Evolutionary conservation across 108 stramenopile genomes (phyloP).

Genomic region (Skeletonema costatum): DNA sequence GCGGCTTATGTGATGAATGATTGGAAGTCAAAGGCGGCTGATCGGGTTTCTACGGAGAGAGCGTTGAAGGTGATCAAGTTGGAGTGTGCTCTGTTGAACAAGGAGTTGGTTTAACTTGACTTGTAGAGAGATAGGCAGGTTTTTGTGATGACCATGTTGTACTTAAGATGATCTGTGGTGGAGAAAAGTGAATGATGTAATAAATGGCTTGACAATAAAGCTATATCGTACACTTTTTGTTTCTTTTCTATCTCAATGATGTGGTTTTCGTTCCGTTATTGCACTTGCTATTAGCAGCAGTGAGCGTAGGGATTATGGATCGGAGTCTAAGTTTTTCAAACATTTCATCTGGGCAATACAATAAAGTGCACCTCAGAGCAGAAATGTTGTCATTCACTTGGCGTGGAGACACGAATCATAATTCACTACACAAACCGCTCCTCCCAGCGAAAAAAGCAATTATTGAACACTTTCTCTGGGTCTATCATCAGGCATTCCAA

Average conservation of each 20-base stretch:
- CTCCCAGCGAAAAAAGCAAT: neutral
- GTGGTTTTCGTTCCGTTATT: neutral
- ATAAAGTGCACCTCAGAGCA: neutral
- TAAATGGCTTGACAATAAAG: conserved; percentile 15
- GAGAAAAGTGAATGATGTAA: neutral
- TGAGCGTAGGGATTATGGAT: neutral
- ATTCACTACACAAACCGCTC: neutral
- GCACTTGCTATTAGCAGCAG: neutral
- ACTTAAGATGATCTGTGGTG: neutral
- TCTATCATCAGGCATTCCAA: neutral
- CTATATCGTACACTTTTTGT: neutral
- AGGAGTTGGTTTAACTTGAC: conserved; percentile 45
- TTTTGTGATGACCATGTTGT: neutral
- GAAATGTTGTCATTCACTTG: conserved; percentile 25
- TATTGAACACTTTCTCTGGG: neutral
- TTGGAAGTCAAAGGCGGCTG: conserved; percentile 71
- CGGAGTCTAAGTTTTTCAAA: conserved; percentile 1
- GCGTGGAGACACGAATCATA: neutral
- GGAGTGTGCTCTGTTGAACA: conserved; percentile 83
- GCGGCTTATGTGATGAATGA: conserved; percentile 74
- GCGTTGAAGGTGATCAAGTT: conserved; percentile 81
- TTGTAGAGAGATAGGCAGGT: neutral
- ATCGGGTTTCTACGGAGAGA: conserved; percentile 77
- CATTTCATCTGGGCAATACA: conserved; percentile 4
- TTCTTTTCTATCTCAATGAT: neutral